Base-by-base conservation (phyloP, 179 eudicot species). In the Beta corolliflora region DNA sequence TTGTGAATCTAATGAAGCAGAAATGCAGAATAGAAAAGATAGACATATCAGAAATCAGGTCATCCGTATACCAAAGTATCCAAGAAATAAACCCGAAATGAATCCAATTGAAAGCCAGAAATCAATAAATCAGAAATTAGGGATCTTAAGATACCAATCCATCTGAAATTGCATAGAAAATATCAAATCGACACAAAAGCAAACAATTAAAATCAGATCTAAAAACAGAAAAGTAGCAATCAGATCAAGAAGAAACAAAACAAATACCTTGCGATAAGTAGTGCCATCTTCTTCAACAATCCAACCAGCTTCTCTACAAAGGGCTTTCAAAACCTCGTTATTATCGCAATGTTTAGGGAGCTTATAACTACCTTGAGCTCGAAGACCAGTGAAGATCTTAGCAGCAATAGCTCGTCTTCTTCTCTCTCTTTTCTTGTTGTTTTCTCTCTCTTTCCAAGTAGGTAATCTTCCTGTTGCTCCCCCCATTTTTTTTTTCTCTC, bases 291-390 rank as follows among this genome's bases (percentile, higher is more conserved):
- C 87, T 25, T 85, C 81, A 19, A 85, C 87, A 21, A 85, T 65
- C 87, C 87, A 85, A 12, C 87, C 87, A 65, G 87, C 87, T 71
- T 85, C 85, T 10, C 79, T 10, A 55, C 87, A 85, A 50, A 85
- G 87, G 4, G 87, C 85, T 53, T 85, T 85, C 45, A 85, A 52
- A 21, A 85, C 87, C 75, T 85, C 87, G 64, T 85, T 85, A 45
- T 85, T 85, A 25, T 85, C 85, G 29, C 87, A 85, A 67, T 85
- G 87, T 71, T 85, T 85, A 21, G 87, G 87, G 16, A 85, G 85
- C 18, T 85, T 82, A 29, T 52, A 85, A 46, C 82, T 85, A 0
- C 87, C 87, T 53, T 85, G 87, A 71, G 85, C 84, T 29, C 87
- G 59, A 16, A 85, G 77, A 7, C 87, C 87, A 7, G 87, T 65